These are phyloP conservation scores for Hypholoma fasciculare DNA, from an alignment of 768 basidiomycete species.

Conservation along the genomic window DNA sequence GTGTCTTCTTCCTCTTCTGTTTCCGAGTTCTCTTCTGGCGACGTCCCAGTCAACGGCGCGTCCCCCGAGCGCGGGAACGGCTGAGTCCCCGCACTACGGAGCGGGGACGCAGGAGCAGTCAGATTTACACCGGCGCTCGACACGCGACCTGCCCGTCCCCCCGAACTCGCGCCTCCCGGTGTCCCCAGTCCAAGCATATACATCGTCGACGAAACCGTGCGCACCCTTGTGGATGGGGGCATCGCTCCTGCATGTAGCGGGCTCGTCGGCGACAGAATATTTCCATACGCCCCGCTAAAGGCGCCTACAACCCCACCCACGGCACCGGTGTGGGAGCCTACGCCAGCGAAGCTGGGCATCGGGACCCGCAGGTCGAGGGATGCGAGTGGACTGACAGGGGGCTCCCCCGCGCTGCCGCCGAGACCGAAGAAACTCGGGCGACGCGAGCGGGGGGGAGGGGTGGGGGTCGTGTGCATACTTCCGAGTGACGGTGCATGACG, in stretches of 20 bases:
- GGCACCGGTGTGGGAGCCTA: slow-evolving; percentile 1
- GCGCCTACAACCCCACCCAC: slow-evolving; percentile 3
- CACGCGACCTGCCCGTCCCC: background rate
- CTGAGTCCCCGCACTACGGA: background rate
- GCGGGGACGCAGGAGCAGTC: background rate
- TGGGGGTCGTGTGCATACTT: slow-evolving; percentile 6
- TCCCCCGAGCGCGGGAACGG: background rate
- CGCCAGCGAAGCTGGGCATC: slow-evolving; percentile 46
- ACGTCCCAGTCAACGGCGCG: slow-evolving; percentile 3
- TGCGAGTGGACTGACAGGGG: slow-evolving; percentile 40
- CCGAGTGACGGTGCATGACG: slow-evolving; percentile 45
- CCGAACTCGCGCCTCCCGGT: background rate
- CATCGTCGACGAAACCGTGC: slow-evolving; percentile 59
- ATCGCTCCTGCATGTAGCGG: slow-evolving; percentile 9
- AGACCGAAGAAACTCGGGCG: slow-evolving; percentile 16
- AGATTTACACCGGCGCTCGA: background rate
- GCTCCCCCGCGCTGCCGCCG: slow-evolving; percentile 9
- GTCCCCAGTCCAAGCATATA: slow-evolving; percentile 63
- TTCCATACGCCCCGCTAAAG: slow-evolving; percentile 2
- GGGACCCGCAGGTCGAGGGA: slow-evolving; percentile 54
- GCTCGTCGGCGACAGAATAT: slow-evolving; percentile 14
- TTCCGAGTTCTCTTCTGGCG: slow-evolving; percentile 14
- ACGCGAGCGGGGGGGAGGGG: slow-evolving; percentile 14
- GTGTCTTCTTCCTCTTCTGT: slow-evolving; percentile 18
- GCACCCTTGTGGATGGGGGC: slow-evolving; percentile 30